phyloP scores from a whole-genome alignment of 805 yeast species.

The Candida ortonii region DNA sequence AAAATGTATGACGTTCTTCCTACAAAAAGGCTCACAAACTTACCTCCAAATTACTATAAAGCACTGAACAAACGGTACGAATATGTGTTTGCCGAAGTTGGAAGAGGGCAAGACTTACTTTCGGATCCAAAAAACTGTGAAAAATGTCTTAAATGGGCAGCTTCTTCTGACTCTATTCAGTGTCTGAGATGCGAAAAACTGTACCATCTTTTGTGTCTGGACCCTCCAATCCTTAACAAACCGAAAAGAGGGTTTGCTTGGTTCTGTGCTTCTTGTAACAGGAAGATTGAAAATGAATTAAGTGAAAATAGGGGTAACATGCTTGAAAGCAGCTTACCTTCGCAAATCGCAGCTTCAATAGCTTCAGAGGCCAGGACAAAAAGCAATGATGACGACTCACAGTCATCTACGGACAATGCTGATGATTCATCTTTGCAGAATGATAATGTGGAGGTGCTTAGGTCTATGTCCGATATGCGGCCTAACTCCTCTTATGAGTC shows the following conservation, averaged over 20 bases:
- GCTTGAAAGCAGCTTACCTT: conserved; percentile 29
- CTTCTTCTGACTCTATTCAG: conserved; percentile 63
- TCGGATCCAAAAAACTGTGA: conserved; percentile 68
- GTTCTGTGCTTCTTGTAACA: conserved; percentile 82
- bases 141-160: conserved; percentile 83
- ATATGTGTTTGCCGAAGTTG: conserved; percentile 71
- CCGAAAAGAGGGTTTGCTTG: conserved; percentile 89
- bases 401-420: conserved; percentile 3
- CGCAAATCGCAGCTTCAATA: conserved; percentile 23
- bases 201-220: conserved; percentile 80
- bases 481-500: too few species aligned
- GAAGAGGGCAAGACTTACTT: conserved; percentile 59
- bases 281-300: conserved; percentile 47
- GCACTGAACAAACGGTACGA: conserved; percentile 68
- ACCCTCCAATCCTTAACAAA: conserved; percentile 75
- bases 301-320: conserved; percentile 35
- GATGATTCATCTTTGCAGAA: too few species aligned
- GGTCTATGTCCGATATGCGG: too few species aligned
- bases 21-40: conserved; percentile 53
- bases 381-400: conserved; percentile 6
- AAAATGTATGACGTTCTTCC: conserved; percentile 76
- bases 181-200: conserved; percentile 74
- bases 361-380: conserved; percentile 2
- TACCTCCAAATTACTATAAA: conserved; percentile 57
- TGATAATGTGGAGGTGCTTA: too few species aligned